A percentile compares a stretch with the other conserved stretches of the same genome.
phyloP scores from a whole-genome alignment of 495 filamentous ascomycete species.

The Trichoderma gamsii region DNA sequence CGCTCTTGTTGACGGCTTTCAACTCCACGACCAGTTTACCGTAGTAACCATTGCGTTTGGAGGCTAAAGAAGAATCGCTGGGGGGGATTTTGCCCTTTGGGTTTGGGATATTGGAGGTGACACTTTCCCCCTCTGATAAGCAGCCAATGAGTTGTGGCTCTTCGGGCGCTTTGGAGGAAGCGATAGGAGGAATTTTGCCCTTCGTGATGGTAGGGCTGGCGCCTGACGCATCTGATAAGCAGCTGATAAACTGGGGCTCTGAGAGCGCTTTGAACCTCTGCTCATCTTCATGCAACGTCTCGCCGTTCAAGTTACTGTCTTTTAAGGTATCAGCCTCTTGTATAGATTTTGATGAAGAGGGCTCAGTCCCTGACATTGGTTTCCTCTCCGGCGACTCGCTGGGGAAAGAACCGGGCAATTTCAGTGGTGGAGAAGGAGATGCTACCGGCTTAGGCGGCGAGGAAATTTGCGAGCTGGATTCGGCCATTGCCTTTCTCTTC shows the following conservation, averaged over 20 bases:
- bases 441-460: background rate
- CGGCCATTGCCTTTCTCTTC: background rate
- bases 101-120: background rate
- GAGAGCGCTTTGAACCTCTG: background rate
- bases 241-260: background rate
- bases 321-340: background rate
- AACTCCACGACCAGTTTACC: background rate
- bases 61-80: background rate
- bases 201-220: background rate
- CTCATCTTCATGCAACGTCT: background rate
- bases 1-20: background rate
- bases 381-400: background rate
- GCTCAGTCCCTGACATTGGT: background rate
- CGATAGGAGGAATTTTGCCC: background rate
- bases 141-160: background rate
- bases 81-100: background rate
- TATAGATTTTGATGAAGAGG: background rate
- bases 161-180: background rate
- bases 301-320: background rate
- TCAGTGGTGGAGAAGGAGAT: background rate
- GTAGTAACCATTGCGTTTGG: background rate
- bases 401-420: conserved; percentile 2
- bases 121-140: background rate
- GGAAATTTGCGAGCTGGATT: background rate
- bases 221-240: background rate